phyloP scores from a whole-genome alignment of 139 green algal species.

The Spirogloea muscicola region DNA sequence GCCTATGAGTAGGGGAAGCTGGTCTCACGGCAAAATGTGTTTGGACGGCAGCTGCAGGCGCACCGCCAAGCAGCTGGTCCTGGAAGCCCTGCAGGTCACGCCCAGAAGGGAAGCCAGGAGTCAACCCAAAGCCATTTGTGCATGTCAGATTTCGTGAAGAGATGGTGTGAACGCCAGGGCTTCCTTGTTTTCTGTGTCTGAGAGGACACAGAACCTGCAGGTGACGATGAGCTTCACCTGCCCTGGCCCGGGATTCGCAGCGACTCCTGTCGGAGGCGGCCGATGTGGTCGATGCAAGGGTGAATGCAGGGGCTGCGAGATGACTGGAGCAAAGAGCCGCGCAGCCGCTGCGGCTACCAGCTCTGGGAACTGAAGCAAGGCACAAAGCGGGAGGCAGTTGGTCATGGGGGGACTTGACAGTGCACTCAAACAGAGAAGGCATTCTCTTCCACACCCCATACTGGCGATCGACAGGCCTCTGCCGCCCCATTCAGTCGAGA shows the following conservation, averaged over 20 bases:
- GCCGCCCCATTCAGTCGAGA: not conserved
- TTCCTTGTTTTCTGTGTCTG: too few species aligned
- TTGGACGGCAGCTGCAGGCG: too few species aligned
- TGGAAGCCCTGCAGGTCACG: slow-evolving; percentile 6
- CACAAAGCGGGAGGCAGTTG: not conserved
- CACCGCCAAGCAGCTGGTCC: slow-evolving; percentile 15
- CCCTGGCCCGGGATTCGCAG: not conserved
- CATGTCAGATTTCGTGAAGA: not conserved
- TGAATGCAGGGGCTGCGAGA: not conserved
- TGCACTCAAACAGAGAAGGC: not conserved
- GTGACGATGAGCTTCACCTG: not conserved
- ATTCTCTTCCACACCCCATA: not conserved
- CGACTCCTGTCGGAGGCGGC: not conserved
- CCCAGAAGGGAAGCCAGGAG: too few species aligned
- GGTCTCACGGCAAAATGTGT: too few species aligned
- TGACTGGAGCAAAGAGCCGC: slow-evolving; percentile 12
- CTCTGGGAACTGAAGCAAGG: slow-evolving; percentile 21
- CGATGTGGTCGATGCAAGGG: not conserved
- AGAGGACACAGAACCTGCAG: too few species aligned
- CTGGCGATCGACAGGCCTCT: too few species aligned
- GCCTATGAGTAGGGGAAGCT: not conserved
- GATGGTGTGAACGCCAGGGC: slow-evolving; percentile 2
- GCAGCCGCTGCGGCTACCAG: not conserved
- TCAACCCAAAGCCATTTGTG: not conserved
- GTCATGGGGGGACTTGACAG: too few species aligned